Base-by-base conservation (phyloP, 2,329 filamentous ascomycete species). In the Beauveria pseudobassiana region DNA sequence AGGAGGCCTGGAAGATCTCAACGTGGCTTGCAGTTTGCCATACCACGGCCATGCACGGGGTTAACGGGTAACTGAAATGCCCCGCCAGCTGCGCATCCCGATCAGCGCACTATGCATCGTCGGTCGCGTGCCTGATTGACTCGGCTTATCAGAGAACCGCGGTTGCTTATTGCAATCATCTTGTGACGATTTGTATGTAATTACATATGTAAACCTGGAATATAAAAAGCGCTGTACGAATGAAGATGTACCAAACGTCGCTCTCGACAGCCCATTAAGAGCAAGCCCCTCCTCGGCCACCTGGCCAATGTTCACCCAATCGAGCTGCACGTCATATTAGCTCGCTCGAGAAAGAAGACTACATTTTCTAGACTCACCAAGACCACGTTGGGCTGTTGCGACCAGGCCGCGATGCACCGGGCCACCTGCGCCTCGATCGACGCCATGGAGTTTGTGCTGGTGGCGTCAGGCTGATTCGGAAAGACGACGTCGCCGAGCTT, bases 281-380 rank as follows among this genome's bases (percentile, higher is more conserved):
- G 67, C 66, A 50, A 69, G 67, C 56, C 78, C 76, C 20, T 70
- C 74, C 20, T 69, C 65, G 28, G 77, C 73, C 12, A 72, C 73
- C 12, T 79, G 70, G 16, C 78, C 78, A 38, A 75, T 53, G 46
- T 74, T 70, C 40, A 78, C 72, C 64, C 73, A 80, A 62, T 80
- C 78, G 62, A 80, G 68, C 78, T 79, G 58, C n/a, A 30, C 18
- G 14, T 9, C n/a, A 18, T 20, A 18, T 59, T 51, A 59, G 34
- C 24, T 16, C 12, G 1, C 30, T 12, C 14, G 14, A 12, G n/a
- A 1, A 9, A 3, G 6, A 50, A 42, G 18, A 14, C 18, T 3
- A 8, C 12, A 7, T 24, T 14, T 16, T 51, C 5, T 51, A 10
- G 26, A 68, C 74, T 70, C 64, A 77, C 76, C 60, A 78, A 61